These are phyloP conservation scores for Colletotrichum sp. DNA, from an alignment of 2,329 filamentous ascomycete species.

Conservation along the genomic window DNA sequence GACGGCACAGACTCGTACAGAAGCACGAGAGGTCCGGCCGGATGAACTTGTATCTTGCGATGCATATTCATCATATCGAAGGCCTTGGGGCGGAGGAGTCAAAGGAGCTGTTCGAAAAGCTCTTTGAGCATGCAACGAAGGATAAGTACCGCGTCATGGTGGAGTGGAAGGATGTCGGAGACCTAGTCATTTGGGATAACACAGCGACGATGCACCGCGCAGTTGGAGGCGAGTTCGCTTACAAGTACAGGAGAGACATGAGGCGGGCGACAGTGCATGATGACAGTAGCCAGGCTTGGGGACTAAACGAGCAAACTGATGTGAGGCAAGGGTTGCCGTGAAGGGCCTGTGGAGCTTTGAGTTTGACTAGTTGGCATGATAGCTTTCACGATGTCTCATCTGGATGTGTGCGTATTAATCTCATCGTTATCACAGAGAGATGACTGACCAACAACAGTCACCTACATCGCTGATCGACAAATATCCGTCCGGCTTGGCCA, in stretches of 20 bases:
- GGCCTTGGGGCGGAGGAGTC: background rate
- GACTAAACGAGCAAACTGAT: background rate
- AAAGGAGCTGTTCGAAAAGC: background rate
- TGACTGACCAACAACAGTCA: background rate
- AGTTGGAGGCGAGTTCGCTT: background rate
- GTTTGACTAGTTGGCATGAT: background rate
- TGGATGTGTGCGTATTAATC: background rate
- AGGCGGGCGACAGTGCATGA: background rate
- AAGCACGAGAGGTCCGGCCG: background rate
- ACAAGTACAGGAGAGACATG: background rate
- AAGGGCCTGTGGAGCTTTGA: background rate
- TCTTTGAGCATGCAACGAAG: background rate
- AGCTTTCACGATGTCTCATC: background rate
- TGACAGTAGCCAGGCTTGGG: background rate
- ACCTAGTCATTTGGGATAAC: background rate
- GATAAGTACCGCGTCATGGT: background rate
- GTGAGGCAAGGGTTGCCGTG: background rate
- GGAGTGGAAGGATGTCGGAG: background rate
- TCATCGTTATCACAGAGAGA: accelerated
- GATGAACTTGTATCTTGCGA: background rate
- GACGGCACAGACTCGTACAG: background rate
- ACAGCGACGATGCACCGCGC: background rate
- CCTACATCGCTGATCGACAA: background rate
- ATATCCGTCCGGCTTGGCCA: background rate
- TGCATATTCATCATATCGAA: background rate